Evolutionary conservation across 306 rosid genomes (phyloP).

Genomic region (Mimosa pudica): DNA sequence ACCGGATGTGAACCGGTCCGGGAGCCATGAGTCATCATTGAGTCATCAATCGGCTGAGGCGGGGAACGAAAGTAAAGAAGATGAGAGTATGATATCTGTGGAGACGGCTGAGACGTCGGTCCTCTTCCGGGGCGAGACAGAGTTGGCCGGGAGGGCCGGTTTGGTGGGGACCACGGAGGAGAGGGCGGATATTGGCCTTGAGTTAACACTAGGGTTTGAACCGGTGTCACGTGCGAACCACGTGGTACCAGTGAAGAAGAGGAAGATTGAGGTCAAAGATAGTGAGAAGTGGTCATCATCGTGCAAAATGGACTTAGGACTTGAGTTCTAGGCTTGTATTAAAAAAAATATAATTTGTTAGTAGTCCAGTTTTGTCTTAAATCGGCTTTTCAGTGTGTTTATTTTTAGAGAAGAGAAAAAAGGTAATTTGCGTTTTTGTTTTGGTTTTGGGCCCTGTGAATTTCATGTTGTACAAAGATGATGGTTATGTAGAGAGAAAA

Average conservation of each 20-base stretch:
- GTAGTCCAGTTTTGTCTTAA: constrained; percentile 43
- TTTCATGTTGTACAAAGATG: constrained; percentile 39
- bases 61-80: constrained; percentile 62
- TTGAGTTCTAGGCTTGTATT: constrained; percentile 46
- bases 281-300: constrained; percentile 28
- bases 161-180: constrained; percentile 20
- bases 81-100: constrained; percentile 78
- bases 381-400: constrained; percentile 35
- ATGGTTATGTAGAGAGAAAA: constrained; percentile 26
- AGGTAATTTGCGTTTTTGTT: not conserved
- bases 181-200: constrained; percentile 50
- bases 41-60: constrained; percentile 80
- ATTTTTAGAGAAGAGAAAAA: constrained; percentile 31
- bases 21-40: constrained; percentile 84
- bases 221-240: constrained; percentile 56
- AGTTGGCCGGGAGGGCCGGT: constrained; percentile 26
- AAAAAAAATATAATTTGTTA: not conserved
- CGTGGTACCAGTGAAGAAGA: constrained; percentile 81
- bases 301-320: constrained; percentile 50
- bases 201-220: constrained; percentile 73
- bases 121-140: constrained; percentile 59
- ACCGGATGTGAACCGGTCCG: constrained; percentile 57
- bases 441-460: constrained; percentile 2
- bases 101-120: constrained; percentile 61
- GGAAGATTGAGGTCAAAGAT: constrained; percentile 49